Evolutionary conservation across 176 grass and related monocot species (phyloP).

Genomic region (Eleusine indica): DNA sequence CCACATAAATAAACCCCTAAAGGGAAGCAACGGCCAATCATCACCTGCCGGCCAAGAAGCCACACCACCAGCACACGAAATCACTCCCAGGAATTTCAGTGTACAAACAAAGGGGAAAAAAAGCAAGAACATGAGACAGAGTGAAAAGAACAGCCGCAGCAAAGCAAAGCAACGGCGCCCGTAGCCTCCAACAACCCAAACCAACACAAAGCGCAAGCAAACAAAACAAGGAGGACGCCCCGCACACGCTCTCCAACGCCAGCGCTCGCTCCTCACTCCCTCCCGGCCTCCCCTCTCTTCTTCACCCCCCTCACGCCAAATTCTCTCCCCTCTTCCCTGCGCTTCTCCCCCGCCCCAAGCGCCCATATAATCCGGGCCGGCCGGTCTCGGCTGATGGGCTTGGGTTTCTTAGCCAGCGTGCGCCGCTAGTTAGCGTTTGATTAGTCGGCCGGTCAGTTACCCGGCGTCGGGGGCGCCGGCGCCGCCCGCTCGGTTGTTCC

Average conservation of each 20-base stretch:
- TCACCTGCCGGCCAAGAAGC: neutral
- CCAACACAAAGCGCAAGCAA: conserved; percentile 48
- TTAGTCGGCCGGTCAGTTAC: neutral
- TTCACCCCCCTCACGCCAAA: conserved; percentile 20
- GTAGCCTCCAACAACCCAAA: conserved; percentile 29
- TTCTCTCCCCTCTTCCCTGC: conserved; percentile 39
- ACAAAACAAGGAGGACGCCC: conserved; percentile 25
- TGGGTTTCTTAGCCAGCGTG: neutral
- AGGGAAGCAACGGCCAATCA: neutral
- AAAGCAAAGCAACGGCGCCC: neutral
- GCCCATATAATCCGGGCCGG: conserved; percentile 24
- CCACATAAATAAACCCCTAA: neutral
- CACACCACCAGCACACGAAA: neutral
- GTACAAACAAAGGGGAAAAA: neutral
- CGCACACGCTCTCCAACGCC: conserved; percentile 33
- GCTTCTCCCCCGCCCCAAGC: neutral
- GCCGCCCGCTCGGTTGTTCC: neutral
- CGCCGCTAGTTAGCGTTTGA: neutral
- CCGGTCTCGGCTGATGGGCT: conserved; percentile 17
- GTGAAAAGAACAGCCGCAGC: neutral
- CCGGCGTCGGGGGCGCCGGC: neutral
- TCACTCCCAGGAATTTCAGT: neutral
- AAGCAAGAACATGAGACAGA: too few relatives aligned
- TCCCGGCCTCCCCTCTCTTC: too few relatives aligned
- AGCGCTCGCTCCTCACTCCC: neutral